These are phyloP conservation scores for Ophiocordyceps sinensis DNA, from an alignment of 2,329 filamentous ascomycete genomes.

Conservation along the genomic window DNA sequence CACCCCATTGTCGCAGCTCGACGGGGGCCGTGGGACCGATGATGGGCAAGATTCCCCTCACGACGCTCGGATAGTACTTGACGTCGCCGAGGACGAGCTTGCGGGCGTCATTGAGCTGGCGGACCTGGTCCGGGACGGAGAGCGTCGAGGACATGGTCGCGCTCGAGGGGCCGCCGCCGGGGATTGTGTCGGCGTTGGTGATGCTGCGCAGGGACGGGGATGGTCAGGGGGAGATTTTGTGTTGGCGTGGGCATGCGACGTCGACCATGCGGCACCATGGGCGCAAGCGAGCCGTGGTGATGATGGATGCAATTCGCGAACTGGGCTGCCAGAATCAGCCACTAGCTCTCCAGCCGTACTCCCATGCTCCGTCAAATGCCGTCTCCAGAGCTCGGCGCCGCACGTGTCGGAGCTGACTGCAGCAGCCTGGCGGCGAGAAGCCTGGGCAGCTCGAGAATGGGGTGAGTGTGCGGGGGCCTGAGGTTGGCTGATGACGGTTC, in stretches of 20 bases:
- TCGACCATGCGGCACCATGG: slow-evolving; percentile 3
- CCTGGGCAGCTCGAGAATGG: not conserved
- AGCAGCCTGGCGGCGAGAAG: not conserved
- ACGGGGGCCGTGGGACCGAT: slow-evolving; percentile 61
- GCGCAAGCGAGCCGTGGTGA: slow-evolving; percentile 3
- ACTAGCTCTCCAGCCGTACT: too few species aligned
- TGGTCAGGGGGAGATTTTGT: not conserved
- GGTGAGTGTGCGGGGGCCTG: not conserved
- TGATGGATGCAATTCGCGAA: slow-evolving; percentile 13
- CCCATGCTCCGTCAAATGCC: too few species aligned
- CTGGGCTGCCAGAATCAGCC: slow-evolving; percentile 11
- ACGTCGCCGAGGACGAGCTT: slow-evolving; percentile 79
- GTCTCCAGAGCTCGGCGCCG: not conserved
- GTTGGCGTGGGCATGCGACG: not conserved
- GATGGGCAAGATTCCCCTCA: slow-evolving; percentile 85
- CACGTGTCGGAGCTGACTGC: not conserved
- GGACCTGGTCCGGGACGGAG: slow-evolving; percentile 60
- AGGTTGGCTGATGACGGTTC: too few species aligned
- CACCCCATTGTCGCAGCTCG: slow-evolving; percentile 86
- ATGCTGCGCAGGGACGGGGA: slow-evolving; percentile 1
- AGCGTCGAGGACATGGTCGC: slow-evolving; percentile 35
- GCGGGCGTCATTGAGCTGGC: slow-evolving; percentile 80
- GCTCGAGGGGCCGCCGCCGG: slow-evolving; percentile 3
- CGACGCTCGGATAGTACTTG: slow-evolving; percentile 79
- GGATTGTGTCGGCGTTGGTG: not conserved